Conservation (phyloP, 2,329 filamentous ascomycete species). For the Arthrobotrys musiformis region DNA sequence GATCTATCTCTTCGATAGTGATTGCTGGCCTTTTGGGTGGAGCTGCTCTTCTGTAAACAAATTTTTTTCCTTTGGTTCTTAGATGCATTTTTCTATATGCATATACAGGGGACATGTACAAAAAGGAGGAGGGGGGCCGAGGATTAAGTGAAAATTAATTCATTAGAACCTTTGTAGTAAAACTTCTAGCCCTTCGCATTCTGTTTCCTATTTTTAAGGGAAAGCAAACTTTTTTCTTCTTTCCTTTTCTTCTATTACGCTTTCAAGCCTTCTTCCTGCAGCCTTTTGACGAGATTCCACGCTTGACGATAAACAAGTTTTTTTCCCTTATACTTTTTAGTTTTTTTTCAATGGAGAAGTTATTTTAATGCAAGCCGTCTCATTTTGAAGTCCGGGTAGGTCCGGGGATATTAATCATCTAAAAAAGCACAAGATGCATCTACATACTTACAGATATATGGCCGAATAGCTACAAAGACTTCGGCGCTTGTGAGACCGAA, state of each 20-base stretch:
- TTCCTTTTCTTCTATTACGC: not conserved
- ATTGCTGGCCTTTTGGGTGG: slow-evolving; percentile 44
- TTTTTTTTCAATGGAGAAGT: not conserved
- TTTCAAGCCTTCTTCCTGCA: not conserved
- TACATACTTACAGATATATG: not conserved
- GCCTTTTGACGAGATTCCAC: not conserved
- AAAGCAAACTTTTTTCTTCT: not conserved
- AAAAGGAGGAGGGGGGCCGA: not conserved
- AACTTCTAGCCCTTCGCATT: not conserved
- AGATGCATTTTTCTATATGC: slow-evolving; percentile 5
- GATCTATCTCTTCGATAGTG: slow-evolving; percentile 38
- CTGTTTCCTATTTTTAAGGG: not conserved
- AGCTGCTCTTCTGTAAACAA: slow-evolving; percentile 48
- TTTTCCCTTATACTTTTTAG: not conserved
- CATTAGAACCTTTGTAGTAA: slow-evolving; percentile 12
- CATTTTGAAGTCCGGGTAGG: not conserved
- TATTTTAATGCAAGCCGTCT: not conserved
- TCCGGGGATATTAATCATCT: not conserved
- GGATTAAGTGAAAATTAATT: slow-evolving; percentile 1
- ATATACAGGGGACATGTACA: not conserved
- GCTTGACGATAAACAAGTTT: slow-evolving; percentile 4
- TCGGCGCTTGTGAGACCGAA: slow-evolving; percentile 8
- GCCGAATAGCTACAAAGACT: too few species aligned
- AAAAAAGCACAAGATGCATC: not conserved
- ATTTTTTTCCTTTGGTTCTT: not conserved